These are phyloP conservation scores for Murraya paniculata DNA, from an alignment of 345 rosid genomes.

Conservation along the genomic window DNA sequence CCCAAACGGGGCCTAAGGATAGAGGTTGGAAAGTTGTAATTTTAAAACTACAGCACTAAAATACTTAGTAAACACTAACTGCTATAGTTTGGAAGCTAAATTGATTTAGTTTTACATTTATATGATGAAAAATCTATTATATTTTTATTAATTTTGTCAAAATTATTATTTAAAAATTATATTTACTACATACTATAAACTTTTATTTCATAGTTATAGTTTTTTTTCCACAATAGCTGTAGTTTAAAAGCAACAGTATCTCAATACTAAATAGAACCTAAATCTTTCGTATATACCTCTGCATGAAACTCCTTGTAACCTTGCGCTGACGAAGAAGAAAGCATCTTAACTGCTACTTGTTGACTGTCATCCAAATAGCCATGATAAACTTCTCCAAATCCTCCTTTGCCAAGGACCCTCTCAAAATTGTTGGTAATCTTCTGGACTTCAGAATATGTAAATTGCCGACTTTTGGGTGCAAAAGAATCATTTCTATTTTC, in stretches of 20 bases:
- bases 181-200: too few species aligned
- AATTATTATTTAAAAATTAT: too few species aligned
- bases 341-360: constrained; percentile 52
- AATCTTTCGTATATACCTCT: not conserved
- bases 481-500: constrained; percentile 3
- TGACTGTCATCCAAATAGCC: constrained; percentile 32
- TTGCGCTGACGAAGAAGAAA: constrained; percentile 44
- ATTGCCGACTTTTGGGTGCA: constrained; percentile 23
- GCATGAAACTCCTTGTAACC: constrained; percentile 41
- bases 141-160: too few species aligned
- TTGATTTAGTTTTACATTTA: too few species aligned
- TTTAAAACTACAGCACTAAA: too few species aligned
- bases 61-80: fast-evolving
- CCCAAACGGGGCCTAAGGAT: too few species aligned
- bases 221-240: too few species aligned
- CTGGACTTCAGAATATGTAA: constrained; percentile 31
- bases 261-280: too few species aligned
- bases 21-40: too few species aligned
- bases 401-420: constrained; percentile 52
- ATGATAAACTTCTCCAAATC: constrained; percentile 57
- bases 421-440: constrained; percentile 43
- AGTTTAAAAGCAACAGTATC: too few species aligned
- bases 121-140: too few species aligned
- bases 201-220: too few species aligned
- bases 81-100: fast-evolving